A percentile compares a stretch with the other conserved stretches of the same genome.
These are phyloP conservation scores for Boletus semigastroideus DNA, from an alignment of 1,284 basidiomycete genomes.

Conservation along the genomic window DNA sequence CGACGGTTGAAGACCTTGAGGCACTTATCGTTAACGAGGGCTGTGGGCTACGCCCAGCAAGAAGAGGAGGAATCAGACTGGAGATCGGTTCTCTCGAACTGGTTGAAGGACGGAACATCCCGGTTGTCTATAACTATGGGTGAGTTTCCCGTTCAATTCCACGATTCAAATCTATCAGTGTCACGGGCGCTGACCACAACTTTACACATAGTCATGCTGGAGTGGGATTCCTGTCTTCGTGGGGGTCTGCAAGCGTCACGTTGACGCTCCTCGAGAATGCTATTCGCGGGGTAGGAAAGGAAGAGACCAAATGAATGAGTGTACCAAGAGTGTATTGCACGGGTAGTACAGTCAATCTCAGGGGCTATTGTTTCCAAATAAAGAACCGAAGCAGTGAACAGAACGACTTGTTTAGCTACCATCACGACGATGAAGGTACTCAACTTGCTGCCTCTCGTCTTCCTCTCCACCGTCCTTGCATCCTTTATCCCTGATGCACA, in stretches of 20 bases:
- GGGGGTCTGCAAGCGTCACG: slow-evolving; percentile 65
- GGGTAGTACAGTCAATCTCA: neutral
- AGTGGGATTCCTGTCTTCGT: slow-evolving; percentile 71
- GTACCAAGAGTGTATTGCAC: neutral
- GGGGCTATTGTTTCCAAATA: slow-evolving; percentile 5
- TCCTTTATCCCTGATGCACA: slow-evolving; percentile 33
- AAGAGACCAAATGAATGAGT: neutral
- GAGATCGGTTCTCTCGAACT: slow-evolving; percentile 52
- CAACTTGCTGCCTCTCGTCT: slow-evolving; percentile 25
- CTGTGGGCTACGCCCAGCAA: slow-evolving; percentile 70
- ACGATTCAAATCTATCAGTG: neutral
- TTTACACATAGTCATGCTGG: slow-evolving; percentile 48
- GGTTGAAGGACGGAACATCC: slow-evolving; percentile 35
- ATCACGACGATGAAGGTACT: slow-evolving; percentile 27
- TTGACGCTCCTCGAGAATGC: slow-evolving; percentile 54
- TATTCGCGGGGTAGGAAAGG: slow-evolving; percentile 10
- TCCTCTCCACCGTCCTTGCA: slow-evolving; percentile 27
- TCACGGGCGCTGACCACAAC: neutral
- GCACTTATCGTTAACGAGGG: slow-evolving; percentile 66
- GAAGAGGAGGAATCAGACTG: slow-evolving; percentile 67
- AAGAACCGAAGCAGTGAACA: neutral
- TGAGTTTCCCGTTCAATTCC: slow-evolving; percentile 45
- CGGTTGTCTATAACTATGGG: slow-evolving; percentile 62
- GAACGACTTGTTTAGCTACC: neutral
- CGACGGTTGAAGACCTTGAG: slow-evolving; percentile 63